Conservation (phyloP, 2,329 filamentous ascomycete genomes). For the Phaeoacremonium minimum region DNA sequence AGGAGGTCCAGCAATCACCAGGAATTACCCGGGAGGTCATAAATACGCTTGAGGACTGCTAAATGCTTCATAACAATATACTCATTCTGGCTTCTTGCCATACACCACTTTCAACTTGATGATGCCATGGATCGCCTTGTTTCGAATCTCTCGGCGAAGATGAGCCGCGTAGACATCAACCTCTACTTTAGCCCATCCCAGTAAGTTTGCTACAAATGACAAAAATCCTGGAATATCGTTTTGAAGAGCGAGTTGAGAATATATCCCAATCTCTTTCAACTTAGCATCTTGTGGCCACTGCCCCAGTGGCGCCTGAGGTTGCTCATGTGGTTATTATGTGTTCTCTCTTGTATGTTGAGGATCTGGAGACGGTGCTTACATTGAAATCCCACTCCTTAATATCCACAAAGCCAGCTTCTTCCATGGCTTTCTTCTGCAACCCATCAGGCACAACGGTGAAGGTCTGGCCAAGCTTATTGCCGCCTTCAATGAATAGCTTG, state of each 20-base stretch:
- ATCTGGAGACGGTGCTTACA: no score
- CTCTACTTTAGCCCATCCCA: conserved; percentile 29
- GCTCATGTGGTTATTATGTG: neutral
- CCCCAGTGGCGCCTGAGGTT: conserved; percentile 16
- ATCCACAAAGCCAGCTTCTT: conserved; percentile 53
- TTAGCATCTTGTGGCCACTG: conserved; percentile 21
- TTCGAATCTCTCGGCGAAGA: no score
- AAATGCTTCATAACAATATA: no score
- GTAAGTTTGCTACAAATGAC: conserved; percentile 27
- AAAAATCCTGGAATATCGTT: conserved; percentile 10
- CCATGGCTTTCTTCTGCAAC: conserved; percentile 45
- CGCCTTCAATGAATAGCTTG: conserved; percentile 30
- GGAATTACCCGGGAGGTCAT: no score
- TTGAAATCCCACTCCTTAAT: conserved; percentile 48
- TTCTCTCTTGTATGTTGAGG: neutral
- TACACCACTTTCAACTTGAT: no score
- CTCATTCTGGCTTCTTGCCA: no score
- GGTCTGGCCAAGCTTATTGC: conserved; percentile 34
- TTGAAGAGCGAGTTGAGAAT: conserved; percentile 6
- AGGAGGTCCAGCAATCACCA: no score
- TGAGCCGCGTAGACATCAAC: no score
- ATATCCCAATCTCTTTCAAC: conserved; percentile 18
- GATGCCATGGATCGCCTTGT: no score
- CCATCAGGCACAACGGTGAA: conserved; percentile 48
- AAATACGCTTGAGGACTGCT: no score